These are phyloP conservation scores for Malus orientalis DNA, from an alignment of 306 rosid genomes.

Conservation along the genomic window DNA sequence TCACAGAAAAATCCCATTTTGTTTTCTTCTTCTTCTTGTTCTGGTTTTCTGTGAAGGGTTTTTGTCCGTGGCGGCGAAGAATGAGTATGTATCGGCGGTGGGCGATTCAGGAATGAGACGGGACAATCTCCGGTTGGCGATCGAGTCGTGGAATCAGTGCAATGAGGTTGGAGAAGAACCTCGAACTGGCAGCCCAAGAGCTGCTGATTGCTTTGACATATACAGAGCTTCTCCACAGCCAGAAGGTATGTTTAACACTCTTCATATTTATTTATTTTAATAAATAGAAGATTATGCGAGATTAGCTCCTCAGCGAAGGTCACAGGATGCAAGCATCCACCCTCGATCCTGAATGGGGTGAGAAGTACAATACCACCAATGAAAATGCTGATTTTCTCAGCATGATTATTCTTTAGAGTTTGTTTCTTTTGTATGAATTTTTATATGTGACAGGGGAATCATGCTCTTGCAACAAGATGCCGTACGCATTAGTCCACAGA, in stretches of 20 bases:
- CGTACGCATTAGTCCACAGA: slow-evolving; percentile 34
- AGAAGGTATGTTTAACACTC: slow-evolving; percentile 11
- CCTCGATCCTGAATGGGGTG: too few species aligned
- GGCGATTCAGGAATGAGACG: slow-evolving; percentile 57
- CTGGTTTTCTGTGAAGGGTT: neutral
- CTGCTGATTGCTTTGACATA: slow-evolving; percentile 47
- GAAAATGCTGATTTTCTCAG: neutral
- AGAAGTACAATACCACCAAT: too few species aligned
- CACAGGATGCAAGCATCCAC: too few species aligned
- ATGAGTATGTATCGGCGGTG: slow-evolving; percentile 30
- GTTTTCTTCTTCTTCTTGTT: neutral
- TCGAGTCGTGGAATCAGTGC: slow-evolving; percentile 69
- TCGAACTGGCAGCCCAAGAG: slow-evolving; percentile 52
- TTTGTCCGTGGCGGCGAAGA: neutral
- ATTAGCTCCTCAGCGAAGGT: too few species aligned
- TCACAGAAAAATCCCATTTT: neutral
- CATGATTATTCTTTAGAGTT: too few species aligned
- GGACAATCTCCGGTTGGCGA: slow-evolving; percentile 41
- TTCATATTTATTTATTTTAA: neutral
- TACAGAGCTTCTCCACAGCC: slow-evolving; percentile 7
- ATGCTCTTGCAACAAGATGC: slow-evolving; percentile 27
- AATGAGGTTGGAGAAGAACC: slow-evolving; percentile 56
- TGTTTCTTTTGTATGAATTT: too few species aligned
- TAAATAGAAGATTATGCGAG: too few species aligned
- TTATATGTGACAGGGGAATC: slow-evolving; percentile 13